Base-by-base conservation (phyloP, 306 rosid genomes). In the Lupinus albus region DNA sequence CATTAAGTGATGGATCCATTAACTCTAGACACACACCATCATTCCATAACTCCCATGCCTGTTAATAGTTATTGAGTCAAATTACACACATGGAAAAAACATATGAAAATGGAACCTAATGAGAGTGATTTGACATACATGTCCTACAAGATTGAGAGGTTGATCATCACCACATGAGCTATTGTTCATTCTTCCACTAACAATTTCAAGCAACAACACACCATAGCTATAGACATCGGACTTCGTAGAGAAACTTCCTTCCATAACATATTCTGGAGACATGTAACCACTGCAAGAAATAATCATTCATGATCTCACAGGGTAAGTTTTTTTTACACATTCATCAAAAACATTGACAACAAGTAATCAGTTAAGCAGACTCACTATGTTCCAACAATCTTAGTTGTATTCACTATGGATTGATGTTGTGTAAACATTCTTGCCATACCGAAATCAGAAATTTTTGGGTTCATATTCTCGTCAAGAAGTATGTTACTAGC, bases 401-500 rank as follows among this genome's bases (percentile, higher is more conserved):
- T 58, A 1, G 11, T 60, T 6, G 66, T 60, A 39, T 39, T 60
- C 9, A 5, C 20, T 45, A 0, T 39, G 0, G 17, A 25, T 3
- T 28, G 56, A 2, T 49, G 11, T 3, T 64, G 13, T 0, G 3
- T 13, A 8, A 25, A 64, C 11, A 64, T 64, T 64, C 56, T 64
- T 8, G 55, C 55, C 69, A 64, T 45, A 0, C 69, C 54, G 46
- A 64, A 64, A 46, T 64, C 55, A 6, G 55, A 42, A 18, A 73
- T 73, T 33, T 73, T 64, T 1, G 78, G 18, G 7, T 45, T 70
- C 75, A 70, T 46, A 11, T 33, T 58, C n/a, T 58, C 59, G 17
- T 70, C 75, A 51, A 72, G 54, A 3, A 72, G 64, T 49, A 72
- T 72, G 53, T 72, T 72, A 42, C 63, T 15, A 2, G 16, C 63